These are phyloP conservation scores for Saccharomycopsis fibuligera DNA, from an alignment of 805 yeast genomes.

Conservation along the genomic window DNA sequence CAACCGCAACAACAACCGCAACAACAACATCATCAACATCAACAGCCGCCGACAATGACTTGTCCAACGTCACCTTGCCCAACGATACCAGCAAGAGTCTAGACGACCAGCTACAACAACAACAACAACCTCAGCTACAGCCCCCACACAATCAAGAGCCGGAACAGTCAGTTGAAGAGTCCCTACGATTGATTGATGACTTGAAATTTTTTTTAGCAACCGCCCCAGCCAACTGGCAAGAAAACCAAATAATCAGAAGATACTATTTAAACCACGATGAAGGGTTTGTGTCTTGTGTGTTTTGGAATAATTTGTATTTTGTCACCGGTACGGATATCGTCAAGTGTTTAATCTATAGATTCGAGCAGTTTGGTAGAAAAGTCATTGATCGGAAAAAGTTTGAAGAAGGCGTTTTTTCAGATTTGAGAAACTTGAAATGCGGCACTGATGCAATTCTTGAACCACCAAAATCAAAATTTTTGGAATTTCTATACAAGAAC, in stretches of 20 bases:
- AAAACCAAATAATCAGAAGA: constrained; percentile 77
- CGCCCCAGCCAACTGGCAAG: constrained; percentile 94
- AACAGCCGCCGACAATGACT: no score
- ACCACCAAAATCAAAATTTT: constrained; percentile 76
- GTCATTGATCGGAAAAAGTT: constrained; percentile 85
- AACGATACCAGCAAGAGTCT: no score
- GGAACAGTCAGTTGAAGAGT: constrained; percentile 36
- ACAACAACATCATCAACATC: no score
- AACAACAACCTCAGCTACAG: background rate
- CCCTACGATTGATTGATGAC: constrained; percentile 62
- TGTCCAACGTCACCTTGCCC: no score
- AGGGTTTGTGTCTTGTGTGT: constrained; percentile 87
- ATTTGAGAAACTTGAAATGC: constrained; percentile 76
- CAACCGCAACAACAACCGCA: no score
- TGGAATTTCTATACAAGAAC: constrained; percentile 78
- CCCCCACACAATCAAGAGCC: background rate
- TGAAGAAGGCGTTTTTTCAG: constrained; percentile 94
- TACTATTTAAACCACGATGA: constrained; percentile 83
- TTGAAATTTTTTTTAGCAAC: constrained; percentile 82
- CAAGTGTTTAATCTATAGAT: constrained; percentile 80
- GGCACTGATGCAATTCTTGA: constrained; percentile 86
- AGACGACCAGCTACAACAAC: no score
- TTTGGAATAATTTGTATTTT: constrained; percentile 84
- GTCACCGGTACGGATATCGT: constrained; percentile 96
- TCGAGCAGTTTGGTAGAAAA: constrained; percentile 83